Percentiles rank a stretch among this genome's conserved stretches.
Evolutionary conservation across 129 eudicot species (phyloP).

Genomic region (carrot (Daucus carota)): DNA sequence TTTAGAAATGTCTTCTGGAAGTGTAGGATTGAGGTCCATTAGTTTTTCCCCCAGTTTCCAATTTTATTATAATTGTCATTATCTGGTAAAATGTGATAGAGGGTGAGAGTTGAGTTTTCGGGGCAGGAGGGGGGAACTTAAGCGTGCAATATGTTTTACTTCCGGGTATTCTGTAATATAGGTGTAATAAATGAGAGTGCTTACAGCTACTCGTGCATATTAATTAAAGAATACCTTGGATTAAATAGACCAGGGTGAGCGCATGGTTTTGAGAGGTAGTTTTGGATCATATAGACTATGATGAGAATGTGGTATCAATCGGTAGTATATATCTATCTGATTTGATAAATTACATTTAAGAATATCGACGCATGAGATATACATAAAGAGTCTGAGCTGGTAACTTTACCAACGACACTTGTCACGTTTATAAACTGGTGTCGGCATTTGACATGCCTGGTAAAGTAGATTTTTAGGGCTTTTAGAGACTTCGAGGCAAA

Average conservation of each 20-base stretch:
- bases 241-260: neutral
- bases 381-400: conserved; percentile 4
- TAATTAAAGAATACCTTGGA: neutral
- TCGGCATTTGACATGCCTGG: conserved; percentile 7
- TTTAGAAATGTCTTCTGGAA: conserved; percentile 7
- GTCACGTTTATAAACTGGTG: conserved; percentile 1
- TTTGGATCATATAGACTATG: neutral
- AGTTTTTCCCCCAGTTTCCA: neutral
- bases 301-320: neutral
- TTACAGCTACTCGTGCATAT: conserved; percentile 5
- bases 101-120: conserved; percentile 18
- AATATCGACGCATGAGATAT: conserved; percentile 13
- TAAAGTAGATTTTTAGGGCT: conserved; percentile 21
- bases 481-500: conserved; percentile 6
- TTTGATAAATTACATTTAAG: neutral
- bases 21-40: conserved; percentile 7
- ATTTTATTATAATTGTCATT: conserved; percentile 19
- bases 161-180: neutral
- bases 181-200: conserved; percentile 1
- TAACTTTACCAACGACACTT: conserved; percentile 23
- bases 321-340: neutral
- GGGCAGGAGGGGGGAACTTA: conserved; percentile 20
- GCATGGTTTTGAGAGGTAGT: conserved; percentile 2
- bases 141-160: conserved; percentile 14
- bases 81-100: conserved; percentile 15